A percentile compares a stretch with the other conserved stretches of the same genome.
These are phyloP conservation scores for Quercus robur DNA, from an alignment of 306 rosid genomes.

Conservation along the genomic window DNA sequence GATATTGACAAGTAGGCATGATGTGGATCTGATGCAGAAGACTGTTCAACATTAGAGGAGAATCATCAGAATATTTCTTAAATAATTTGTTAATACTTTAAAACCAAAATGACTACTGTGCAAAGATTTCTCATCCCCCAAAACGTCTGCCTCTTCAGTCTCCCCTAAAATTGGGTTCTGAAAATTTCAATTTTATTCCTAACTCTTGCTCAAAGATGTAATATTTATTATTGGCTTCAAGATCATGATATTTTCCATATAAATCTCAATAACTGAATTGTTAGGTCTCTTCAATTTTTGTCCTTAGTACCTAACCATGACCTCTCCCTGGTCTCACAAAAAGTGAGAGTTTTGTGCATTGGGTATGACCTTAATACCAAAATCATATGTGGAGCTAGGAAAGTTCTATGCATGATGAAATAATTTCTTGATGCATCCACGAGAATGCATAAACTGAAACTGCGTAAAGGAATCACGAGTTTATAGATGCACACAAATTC, in stretches of 20 bases:
- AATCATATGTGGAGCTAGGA: not conserved
- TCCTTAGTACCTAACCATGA: too few species aligned
- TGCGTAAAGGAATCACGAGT: not conserved
- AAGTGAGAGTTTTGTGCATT: too few species aligned
- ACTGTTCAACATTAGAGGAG: constrained; percentile 37
- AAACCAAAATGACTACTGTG: not conserved
- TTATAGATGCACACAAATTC: too few species aligned
- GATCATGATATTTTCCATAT: not conserved
- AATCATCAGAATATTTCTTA: constrained; percentile 15
- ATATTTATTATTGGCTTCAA: not conserved
- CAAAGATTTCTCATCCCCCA: not conserved
- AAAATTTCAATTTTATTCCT: not conserved
- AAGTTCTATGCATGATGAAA: not conserved
- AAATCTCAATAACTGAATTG: not conserved
- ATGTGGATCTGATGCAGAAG: constrained; percentile 52
- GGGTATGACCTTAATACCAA: not conserved
- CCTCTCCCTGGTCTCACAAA: too few species aligned
- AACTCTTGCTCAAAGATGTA: not conserved
- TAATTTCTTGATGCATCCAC: not conserved
- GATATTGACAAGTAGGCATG: constrained; percentile 66
- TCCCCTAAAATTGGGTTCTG: not conserved
- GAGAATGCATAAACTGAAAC: not conserved
- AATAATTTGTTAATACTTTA: not conserved
- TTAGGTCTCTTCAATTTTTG: too few species aligned
- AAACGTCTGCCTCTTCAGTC: not conserved